phyloP scores from a whole-genome alignment of 2,329 filamentous ascomycete species.

The Clarireedia hainanense region DNA sequence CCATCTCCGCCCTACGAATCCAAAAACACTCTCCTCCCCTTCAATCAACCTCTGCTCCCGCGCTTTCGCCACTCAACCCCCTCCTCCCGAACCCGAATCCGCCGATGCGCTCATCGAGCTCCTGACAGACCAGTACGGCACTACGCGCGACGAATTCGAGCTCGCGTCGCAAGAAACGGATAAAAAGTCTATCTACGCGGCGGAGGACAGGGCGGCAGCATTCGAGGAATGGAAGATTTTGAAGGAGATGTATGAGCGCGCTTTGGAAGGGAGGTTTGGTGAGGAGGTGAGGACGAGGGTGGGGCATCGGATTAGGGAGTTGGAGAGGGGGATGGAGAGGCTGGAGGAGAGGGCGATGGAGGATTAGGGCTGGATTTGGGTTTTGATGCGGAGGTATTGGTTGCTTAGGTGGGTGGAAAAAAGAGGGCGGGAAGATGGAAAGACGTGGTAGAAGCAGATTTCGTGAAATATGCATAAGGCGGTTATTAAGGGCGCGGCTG shows the following conservation, averaged over 20 bases:
- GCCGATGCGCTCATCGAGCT: conserved; percentile 1
- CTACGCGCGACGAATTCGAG: conserved; percentile 40
- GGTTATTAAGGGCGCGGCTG: too few relatives aligned
- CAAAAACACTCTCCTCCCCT: background rate
- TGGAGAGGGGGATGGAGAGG: conserved; percentile 35
- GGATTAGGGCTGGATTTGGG: conserved; percentile 18
- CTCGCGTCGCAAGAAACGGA: conserved; percentile 41
- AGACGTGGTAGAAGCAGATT: background rate
- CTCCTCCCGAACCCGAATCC: background rate
- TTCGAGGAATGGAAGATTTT: conserved; percentile 36
- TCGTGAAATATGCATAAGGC: background rate
- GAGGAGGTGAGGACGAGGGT: conserved; percentile 37
- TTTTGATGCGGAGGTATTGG: too few relatives aligned
- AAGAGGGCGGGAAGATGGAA: background rate
- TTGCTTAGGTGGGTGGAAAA: background rate
- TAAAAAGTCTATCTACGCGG: conserved; percentile 36
- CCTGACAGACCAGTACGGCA: conserved; percentile 26
- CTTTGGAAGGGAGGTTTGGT: conserved; percentile 29
- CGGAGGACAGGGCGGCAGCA: conserved; percentile 37
- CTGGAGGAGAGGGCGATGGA: conserved; percentile 34
- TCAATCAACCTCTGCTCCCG: background rate
- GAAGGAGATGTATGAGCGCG: conserved; percentile 26
- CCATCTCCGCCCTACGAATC: background rate
- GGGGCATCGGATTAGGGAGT: conserved; percentile 37
- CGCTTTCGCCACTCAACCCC: background rate